Evolutionary conservation across 495 filamentous ascomycete species (phyloP), one percentile per base, ranked within the genome.

Genomic region (Bryoglossum gracile): DNA sequence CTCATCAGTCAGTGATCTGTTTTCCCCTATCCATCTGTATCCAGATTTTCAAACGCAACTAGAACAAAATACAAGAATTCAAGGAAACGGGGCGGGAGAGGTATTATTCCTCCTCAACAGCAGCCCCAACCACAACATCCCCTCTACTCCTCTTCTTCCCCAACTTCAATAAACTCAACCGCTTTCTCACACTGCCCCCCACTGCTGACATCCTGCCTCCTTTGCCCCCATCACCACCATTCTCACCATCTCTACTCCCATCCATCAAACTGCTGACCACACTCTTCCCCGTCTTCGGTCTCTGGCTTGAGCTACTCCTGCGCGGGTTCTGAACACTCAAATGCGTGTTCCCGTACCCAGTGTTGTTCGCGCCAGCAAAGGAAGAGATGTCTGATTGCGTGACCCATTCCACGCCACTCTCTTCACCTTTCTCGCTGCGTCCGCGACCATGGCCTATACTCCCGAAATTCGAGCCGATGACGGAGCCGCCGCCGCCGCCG

Each of bases 101-200:
- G n/a, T n/a, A 30, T 28, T 28, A 43, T 8, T 59, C 51, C 22
- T 73, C 68, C 62, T 77, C 74, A 35, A 62, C 65, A 37, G 73
- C 64, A 50, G 68, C 70, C 46, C 57, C 67, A 68, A 74, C 76
- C 44, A 63, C 55, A 41, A 68, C 74, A 49, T 62, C 71, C 14
- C 60, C 65, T 61, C 75, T 80, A 58, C 78, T 82, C 22, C 62
- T 66, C 69, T 86, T 84, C 65, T 79, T 80, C 32, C 80, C 79
- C 50, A 87, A 60, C 47, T 78, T 78, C 53, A 91, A 54, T 39
- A 82, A 59, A 55, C 84, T 88, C 42, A 89, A 65, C 57, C 86
- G 63, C 65, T 84, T 88, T 65, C 77, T 77, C 44, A 89, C 74
- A 50, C 77, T 82, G 4, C 75, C 69, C 4, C 75, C 69, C 5